Conservation (phyloP, 139 green algal species). For the Chlamydomonas eustigma region DNA sequence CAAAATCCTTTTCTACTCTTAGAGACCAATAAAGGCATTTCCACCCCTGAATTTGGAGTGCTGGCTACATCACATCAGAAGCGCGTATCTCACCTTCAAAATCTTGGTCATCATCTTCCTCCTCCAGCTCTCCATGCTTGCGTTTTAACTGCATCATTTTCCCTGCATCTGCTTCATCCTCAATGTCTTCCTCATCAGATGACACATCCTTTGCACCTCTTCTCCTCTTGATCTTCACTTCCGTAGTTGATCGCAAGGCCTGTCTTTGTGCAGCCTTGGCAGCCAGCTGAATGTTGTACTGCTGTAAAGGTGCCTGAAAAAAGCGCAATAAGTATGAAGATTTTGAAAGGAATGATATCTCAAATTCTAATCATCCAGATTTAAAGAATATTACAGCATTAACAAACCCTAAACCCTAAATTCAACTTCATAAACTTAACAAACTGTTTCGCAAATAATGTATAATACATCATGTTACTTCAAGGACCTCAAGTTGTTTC, state of each 20-base stretch:
- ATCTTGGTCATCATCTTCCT: constrained; percentile 1
- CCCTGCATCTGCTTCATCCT: not conserved
- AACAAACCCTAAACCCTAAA: too few species aligned
- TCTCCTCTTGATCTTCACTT: not conserved
- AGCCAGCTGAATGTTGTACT: constrained; percentile 9
- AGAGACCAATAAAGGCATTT: not conserved
- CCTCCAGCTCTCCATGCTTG: not conserved
- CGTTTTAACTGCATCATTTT: not conserved
- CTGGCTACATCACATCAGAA: too few species aligned
- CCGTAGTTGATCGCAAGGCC: not conserved
- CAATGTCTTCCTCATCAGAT: constrained; percentile 11
- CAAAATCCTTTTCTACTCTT: not conserved
- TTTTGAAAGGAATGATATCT: too few species aligned
- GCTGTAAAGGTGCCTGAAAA: not conserved
- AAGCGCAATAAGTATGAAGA: too few species aligned
- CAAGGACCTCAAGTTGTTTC: too few species aligned
- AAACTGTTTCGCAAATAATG: too few species aligned
- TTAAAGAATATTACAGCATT: too few species aligned
- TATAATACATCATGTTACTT: too few species aligned
- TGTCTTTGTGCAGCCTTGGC: not conserved
- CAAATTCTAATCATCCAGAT: too few species aligned
- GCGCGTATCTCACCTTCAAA: not conserved
- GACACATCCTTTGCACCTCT: not conserved
- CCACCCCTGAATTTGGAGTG: too few species aligned
- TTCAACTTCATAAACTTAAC: too few species aligned